A percentile compares a stretch with the other conserved stretches of the same genome.
phyloP scores from a whole-genome alignment of 2,329 filamentous ascomycete species.

The Talaromyces albobiverticillius region DNA sequence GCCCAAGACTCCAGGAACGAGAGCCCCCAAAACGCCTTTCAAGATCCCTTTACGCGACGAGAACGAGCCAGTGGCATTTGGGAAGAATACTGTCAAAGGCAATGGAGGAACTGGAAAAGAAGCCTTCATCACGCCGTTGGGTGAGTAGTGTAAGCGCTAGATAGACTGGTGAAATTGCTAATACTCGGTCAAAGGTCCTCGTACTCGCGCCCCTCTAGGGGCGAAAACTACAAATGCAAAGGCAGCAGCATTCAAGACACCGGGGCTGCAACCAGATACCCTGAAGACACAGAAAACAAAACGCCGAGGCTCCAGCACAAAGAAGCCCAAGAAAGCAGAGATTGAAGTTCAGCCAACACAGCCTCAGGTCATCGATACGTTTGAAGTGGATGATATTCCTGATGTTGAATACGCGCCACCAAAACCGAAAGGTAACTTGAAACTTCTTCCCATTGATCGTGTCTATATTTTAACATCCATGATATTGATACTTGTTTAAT shows the following conservation, averaged over 20 bases:
- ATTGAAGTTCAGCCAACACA: conserved; percentile 46
- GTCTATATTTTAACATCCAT: conserved; percentile 9
- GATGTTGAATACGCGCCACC: conserved; percentile 92
- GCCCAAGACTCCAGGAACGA: conserved; percentile 75
- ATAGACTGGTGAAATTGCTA: not conserved
- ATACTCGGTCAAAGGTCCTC: conserved; percentile 51
- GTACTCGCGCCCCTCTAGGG: conserved; percentile 76
- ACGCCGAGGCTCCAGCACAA: conserved; percentile 57
- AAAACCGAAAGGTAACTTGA: conserved; percentile 53
- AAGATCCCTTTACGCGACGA: conserved; percentile 78
- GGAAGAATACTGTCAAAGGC: conserved; percentile 58
- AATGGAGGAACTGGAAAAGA: conserved; percentile 56
- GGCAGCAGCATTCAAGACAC: conserved; percentile 64
- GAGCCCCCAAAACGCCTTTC: conserved; percentile 78
- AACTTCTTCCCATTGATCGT: conserved; percentile 15
- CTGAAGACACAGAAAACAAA: conserved; percentile 63
- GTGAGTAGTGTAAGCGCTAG: conserved; percentile 50
- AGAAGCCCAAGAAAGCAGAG: conserved; percentile 58
- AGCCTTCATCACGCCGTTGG: conserved; percentile 74
- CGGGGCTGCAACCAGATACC: conserved; percentile 59
- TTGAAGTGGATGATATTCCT: conserved; percentile 56
- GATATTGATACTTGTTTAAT: conserved; percentile 48
- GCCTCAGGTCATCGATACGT: conserved; percentile 45
- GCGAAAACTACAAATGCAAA: conserved; percentile 98
- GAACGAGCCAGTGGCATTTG: conserved; percentile 63